Evolutionary conservation across 1,284 basidiomycete genomes (phyloP), one percentile per base, ranked within the genome.

Genomic region (Golubevia pallescens): DNA sequence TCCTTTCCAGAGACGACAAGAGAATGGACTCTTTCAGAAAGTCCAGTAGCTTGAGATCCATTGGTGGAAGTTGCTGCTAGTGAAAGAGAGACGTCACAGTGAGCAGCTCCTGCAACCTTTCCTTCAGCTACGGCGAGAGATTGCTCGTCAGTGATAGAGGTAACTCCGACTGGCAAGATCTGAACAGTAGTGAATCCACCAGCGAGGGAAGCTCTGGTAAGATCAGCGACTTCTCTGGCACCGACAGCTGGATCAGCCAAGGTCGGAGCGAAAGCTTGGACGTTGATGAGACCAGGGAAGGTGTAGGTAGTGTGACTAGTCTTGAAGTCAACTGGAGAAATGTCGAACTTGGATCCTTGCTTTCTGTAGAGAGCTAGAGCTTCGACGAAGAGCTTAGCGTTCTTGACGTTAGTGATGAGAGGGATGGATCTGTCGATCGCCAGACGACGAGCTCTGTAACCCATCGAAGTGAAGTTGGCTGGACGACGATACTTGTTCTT

Each of bases 371-470:
- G 91, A 68, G 97, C 92, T 67, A 99, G 90, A 1, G 96, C 97
- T 87, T 99, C 95, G 52, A 94, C 93, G 60, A 99, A 90, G 81
- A 99, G 89, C 87, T 99, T 99, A 71, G 97, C 97, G 85, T 95
- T 95, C 89, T 99, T 99, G 87, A 99, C 93, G 86, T 99, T 99
- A 67, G 96, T 99, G 86, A 99, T 95, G 62, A 99, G 89, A 0
- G 97, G 96, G 51, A 99, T 92, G 38, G 95, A 95, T 81, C 96
- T 97, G 87, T 99, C 96, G 72, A 99, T 96, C n/a, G 97, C 96
- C 93, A 98, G 95, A 73, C 96, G 93, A 85, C 97, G 93, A 34
- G 95, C 96, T 70, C 91, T 91, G 87, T 99, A 99, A 10, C 96
- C 97, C 87, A 97, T 96, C 86, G 94, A 97, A 64, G 94, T 91